Base-by-base conservation (phyloP, 108 stramenopile species). In the Discostella pseudostelligera region DNA sequence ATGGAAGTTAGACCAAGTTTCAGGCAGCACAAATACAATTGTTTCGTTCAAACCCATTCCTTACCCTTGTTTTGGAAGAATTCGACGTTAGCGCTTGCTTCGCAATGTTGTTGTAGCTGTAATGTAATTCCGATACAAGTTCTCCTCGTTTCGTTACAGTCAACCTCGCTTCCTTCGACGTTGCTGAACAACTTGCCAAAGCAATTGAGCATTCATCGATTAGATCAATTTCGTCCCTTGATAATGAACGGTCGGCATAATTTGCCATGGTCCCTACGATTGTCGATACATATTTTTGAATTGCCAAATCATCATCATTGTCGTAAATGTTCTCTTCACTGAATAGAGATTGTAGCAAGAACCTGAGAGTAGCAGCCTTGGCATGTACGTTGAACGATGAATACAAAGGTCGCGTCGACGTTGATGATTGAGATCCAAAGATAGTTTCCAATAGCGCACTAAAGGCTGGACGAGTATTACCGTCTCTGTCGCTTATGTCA, bases 51-150 rank as follows among this genome's bases (percentile, higher is more conserved):
- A 12, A 39, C 26, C 16, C 0, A 9, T 17, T 6, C 35, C 68
- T 59, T 39, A 69, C 68, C 35, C 88, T 66, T n/a, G 86, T 79
- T 54, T 78, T 86, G 0, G 92, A 87, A 1, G 92, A 93, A 6
- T 35, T 57, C 5, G 70, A 71, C 17, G 46, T 59, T 8, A 84
- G 54, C 13, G 63, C 71, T 53, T 56, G 70, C 35, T 62, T 28
- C 10, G 51, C 63, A 56, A 83, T 66, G 20, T 63, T 49, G 32
- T 42, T 54, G 56, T 60, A 55, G 40, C 70, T 48, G 5, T 53
- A 65, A 4, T 28, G 17, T 14, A 21, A 12, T 1, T 54, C 49
- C 6, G 39, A 59, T 43, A 20, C 16, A 25, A 42, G 20, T 9
- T 26, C 12, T 66, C 43, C 69, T 21, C 58, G 44, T 17, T 57